Conservation (phyloP, 2,329 filamentous ascomycete species). For the Ascochyta fabae region DNA sequence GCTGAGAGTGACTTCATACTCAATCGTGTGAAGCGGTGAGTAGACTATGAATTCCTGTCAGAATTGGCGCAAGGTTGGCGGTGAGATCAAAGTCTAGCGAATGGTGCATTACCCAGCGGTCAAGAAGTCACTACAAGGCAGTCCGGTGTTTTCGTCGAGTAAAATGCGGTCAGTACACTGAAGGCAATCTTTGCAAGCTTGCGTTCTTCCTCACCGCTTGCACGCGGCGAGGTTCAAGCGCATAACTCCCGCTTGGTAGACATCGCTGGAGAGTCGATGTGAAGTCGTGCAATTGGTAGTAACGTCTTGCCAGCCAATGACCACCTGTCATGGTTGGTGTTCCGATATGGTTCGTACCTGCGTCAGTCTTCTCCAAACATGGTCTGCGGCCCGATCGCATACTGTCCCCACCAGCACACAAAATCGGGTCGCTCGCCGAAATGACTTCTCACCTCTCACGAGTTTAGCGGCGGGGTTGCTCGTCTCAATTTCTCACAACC, state of each 20-base stretch:
- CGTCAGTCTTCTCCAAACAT: slow-evolving; percentile 7
- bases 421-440: slow-evolving; percentile 13
- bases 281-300: not conserved
- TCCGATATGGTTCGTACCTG: slow-evolving; percentile 15
- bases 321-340: not conserved
- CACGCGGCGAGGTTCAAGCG: not conserved
- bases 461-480: slow-evolving; percentile 6
- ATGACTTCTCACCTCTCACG: slow-evolving; percentile 7
- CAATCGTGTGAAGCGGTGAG: slow-evolving; percentile 2
- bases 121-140: not conserved
- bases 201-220: not conserved
- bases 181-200: not conserved
- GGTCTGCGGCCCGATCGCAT: slow-evolving; percentile 10
- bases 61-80: not conserved
- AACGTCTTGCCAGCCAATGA: not conserved
- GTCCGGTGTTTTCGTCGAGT: not conserved
- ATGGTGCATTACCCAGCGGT: not conserved
- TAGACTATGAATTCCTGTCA: too few relatives aligned
- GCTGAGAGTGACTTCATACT: not conserved
- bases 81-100: slow-evolving; percentile 1
- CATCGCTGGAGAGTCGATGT: not conserved
- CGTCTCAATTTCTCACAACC: slow-evolving; percentile 6
- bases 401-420: slow-evolving; percentile 6
- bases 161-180: not conserved
- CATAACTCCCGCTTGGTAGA: not conserved